Conservation (phyloP, 1,139 yeast genomes). For the Suhomyces anneliseae region DNA sequence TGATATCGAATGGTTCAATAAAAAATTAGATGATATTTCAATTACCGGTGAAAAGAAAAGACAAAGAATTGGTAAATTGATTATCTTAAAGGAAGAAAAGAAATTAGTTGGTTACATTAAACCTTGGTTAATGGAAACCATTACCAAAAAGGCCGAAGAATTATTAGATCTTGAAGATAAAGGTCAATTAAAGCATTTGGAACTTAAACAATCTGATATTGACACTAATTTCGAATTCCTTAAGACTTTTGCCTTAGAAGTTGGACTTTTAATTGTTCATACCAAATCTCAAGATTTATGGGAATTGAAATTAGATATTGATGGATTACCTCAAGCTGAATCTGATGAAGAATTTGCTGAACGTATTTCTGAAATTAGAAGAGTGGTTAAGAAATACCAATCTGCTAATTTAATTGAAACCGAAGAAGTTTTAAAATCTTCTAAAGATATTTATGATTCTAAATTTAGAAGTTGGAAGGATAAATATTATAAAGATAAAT, state of each 20-base stretch:
- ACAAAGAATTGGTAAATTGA: conserved; percentile 61
- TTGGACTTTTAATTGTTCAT: conserved; percentile 66
- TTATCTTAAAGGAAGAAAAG: conserved; percentile 72
- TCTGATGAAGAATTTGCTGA: conserved; percentile 60
- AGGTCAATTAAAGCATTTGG: conserved; percentile 47
- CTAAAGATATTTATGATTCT: conserved; percentile 64
- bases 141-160: conserved; percentile 28
- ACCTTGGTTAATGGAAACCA: conserved; percentile 63
- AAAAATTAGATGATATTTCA: conserved; percentile 77
- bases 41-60: conserved; percentile 70
- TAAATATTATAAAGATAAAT: conserved; percentile 73
- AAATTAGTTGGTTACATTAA: conserved; percentile 58
- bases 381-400: conserved; percentile 63
- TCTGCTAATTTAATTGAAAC: conserved; percentile 66
- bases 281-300: conserved; percentile 55
- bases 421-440: conserved; percentile 59
- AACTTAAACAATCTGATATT: conserved; percentile 50
- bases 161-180: conserved; percentile 40
- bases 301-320: conserved; percentile 64
- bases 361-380: conserved; percentile 44
- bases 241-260: conserved; percentile 61
- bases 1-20: conserved; percentile 90
- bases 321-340: conserved; percentile 68
- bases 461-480: conserved; percentile 85
- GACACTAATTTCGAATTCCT: conserved; percentile 56